These are phyloP conservation scores for Excoecaria agallocha DNA, from an alignment of 345 rosid genomes.

Conservation along the genomic window DNA sequence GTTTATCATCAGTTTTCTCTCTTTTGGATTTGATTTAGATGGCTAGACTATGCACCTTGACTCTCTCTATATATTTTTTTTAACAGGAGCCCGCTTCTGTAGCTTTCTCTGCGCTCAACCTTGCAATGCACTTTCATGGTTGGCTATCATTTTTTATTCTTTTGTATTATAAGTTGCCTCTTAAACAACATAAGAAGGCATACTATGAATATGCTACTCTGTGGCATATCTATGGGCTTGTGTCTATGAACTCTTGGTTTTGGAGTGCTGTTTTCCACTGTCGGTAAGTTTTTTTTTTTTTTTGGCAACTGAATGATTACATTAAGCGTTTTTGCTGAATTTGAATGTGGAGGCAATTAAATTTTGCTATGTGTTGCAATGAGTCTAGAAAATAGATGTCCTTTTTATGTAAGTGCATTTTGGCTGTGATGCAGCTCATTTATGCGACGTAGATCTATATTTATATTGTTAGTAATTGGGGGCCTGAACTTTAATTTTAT, in stretches of 20 bases:
- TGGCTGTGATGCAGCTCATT: too few species aligned
- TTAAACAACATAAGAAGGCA: constrained; percentile 56
- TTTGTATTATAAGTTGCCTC: constrained; percentile 65
- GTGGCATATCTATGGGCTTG: constrained; percentile 65
- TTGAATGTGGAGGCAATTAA: background rate
- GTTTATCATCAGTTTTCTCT: background rate
- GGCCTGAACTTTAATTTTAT: too few species aligned
- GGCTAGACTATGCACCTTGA: too few species aligned
- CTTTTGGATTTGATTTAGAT: background rate
- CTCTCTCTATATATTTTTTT: background rate
- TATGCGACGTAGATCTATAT: too few species aligned
- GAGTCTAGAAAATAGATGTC: too few species aligned
- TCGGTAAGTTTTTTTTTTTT: constrained; percentile 43
- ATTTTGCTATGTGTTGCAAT: too few species aligned
- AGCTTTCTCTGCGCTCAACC: constrained; percentile 47
- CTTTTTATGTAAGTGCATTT: too few species aligned
- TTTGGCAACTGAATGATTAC: background rate
- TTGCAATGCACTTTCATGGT: too few species aligned
- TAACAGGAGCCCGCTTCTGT: constrained; percentile 83
- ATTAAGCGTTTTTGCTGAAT: too few species aligned
- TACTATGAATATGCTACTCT: constrained; percentile 66
- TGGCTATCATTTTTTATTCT: constrained; percentile 43
- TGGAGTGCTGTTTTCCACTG: constrained; percentile 84
- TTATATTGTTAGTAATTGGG: too few species aligned
- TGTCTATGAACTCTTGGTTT: constrained; percentile 81